A percentile compares a stretch with the other conserved stretches of the same genome.
Evolutionary conservation across 257 asterid genomes (phyloP).

Genomic region (Solanum acaule): DNA sequence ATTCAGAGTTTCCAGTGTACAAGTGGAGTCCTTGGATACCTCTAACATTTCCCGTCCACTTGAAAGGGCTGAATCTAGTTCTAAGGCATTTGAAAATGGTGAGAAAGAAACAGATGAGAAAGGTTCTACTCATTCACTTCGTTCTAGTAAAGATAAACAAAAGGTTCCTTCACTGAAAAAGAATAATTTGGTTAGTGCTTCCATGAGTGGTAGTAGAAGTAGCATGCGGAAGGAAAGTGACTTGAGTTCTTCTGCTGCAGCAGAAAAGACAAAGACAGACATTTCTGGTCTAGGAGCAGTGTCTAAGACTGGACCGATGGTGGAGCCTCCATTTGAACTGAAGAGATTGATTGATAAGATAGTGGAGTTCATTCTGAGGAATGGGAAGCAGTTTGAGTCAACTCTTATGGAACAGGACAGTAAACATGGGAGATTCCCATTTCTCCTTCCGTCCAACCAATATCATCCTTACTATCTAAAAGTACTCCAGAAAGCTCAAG

Average conservation of each 20-base stretch:
- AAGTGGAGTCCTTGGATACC: constrained; percentile 1
- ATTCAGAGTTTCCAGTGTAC: constrained; percentile 13
- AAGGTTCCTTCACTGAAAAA: constrained; percentile 43
- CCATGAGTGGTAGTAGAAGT: constrained; percentile 31
- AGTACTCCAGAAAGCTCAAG: constrained; percentile 52
- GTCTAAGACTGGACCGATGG: constrained; percentile 25
- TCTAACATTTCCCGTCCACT: constrained; percentile 14
- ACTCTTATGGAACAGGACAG: constrained; percentile 72
- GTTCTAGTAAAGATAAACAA: constrained; percentile 29
- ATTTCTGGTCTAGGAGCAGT: constrained; percentile 9
- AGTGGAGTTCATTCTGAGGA: constrained; percentile 62
- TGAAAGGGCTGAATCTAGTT: constrained; percentile 24
- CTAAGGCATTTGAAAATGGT: constrained; percentile 21
- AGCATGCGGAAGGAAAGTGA: constrained; percentile 26
- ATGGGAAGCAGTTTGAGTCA: constrained; percentile 81
- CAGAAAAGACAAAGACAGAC: constrained; percentile 24
- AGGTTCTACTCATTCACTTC: constrained; percentile 14
- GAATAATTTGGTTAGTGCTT: constrained; percentile 33
- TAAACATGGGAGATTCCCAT: constrained; percentile 62
- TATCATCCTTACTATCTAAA: constrained; percentile 72
- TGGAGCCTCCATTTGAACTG: constrained; percentile 81
- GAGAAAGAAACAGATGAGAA: constrained; percentile 27
- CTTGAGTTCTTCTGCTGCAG: constrained; percentile 17
- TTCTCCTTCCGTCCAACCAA: constrained; percentile 72
- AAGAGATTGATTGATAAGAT: constrained; percentile 67